A percentile compares a stretch with the other conserved stretches of the same genome.
Conservation (phyloP, 1,284 basidiomycete species). For the Rhodotorula glutinis region DNA sequence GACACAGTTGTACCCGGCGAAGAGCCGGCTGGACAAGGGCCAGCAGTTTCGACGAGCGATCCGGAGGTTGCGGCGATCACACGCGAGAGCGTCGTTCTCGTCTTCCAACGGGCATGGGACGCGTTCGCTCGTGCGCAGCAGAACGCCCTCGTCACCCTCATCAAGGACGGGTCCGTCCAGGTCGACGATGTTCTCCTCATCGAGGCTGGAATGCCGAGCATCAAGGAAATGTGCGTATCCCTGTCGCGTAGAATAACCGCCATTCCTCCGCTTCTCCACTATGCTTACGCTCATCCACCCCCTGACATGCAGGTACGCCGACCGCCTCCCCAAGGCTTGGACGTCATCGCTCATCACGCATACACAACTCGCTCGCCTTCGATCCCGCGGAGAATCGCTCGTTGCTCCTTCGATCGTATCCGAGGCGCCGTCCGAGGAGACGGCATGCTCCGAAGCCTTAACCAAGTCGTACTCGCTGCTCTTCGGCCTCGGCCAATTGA, state of each 20-base stretch:
- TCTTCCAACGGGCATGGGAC: conserved; percentile 30
- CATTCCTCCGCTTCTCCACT: no score
- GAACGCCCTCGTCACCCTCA: conserved; percentile 27
- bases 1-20: conserved; percentile 10
- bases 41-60: conserved; percentile 4
- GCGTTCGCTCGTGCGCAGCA: conserved; percentile 29
- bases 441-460: conserved; percentile 29
- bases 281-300: no score
- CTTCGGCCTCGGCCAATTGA: conserved; percentile 35
- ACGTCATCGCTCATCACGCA: conserved; percentile 30
- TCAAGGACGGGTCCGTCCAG: conserved; percentile 36
- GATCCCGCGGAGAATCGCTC: conserved; percentile 8
- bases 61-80: conserved; percentile 4
- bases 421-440: not conserved
- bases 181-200: conserved; percentile 37
- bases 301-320: conserved; percentile 25
- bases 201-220: conserved; percentile 32
- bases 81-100: conserved; percentile 3
- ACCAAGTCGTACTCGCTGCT: conserved; percentile 36
- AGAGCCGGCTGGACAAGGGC: not conserved
- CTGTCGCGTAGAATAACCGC: no score
- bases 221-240: conserved; percentile 28
- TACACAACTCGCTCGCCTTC: conserved; percentile 11
- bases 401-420: not conserved
- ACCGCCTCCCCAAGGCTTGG: conserved; percentile 37